These are phyloP conservation scores for Maudiozyma pseudohumilis DNA, from an alignment of 805 yeast genomes.

Conservation along the genomic window DNA sequence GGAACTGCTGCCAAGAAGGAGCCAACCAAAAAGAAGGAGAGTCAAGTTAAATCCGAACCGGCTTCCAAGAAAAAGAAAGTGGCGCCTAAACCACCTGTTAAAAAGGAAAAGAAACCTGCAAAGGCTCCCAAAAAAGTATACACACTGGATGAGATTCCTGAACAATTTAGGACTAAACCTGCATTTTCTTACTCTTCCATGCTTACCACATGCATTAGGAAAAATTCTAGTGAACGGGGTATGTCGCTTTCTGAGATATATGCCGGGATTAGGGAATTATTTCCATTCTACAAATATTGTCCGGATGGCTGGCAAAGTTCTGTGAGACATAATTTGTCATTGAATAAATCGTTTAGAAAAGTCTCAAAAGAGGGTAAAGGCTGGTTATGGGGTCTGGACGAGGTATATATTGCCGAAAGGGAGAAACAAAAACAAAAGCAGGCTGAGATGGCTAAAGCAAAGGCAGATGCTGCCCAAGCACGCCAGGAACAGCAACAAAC, in stretches of 20 bases:
- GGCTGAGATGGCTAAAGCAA: constrained; percentile 53
- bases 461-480: constrained; percentile 45
- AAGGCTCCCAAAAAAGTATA: constrained; percentile 54
- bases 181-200: constrained; percentile 69
- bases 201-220: constrained; percentile 68
- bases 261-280: constrained; percentile 74
- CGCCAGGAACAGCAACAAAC: constrained; percentile 45
- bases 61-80: constrained; percentile 32
- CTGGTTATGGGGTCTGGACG: constrained; percentile 91
- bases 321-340: constrained; percentile 78
- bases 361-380: constrained; percentile 85
- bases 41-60: constrained; percentile 2
- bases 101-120: constrained; percentile 42
- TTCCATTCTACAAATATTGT: constrained; percentile 87
- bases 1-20: constrained; percentile 1
- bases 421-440: constrained; percentile 64
- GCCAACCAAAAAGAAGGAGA: constrained; percentile 8
- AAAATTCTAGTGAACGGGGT: constrained; percentile 57
- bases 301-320: constrained; percentile 98
- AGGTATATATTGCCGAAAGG: constrained; percentile 69
- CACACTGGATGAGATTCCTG: constrained; percentile 78
- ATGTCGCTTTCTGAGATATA: constrained; percentile 78
- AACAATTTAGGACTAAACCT: constrained; percentile 78
- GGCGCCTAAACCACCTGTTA: constrained; percentile 31
- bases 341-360: constrained; percentile 76